Evolutionary conservation across 306 rosid genomes (phyloP).

Genomic region (Inga leiocalycina): DNA sequence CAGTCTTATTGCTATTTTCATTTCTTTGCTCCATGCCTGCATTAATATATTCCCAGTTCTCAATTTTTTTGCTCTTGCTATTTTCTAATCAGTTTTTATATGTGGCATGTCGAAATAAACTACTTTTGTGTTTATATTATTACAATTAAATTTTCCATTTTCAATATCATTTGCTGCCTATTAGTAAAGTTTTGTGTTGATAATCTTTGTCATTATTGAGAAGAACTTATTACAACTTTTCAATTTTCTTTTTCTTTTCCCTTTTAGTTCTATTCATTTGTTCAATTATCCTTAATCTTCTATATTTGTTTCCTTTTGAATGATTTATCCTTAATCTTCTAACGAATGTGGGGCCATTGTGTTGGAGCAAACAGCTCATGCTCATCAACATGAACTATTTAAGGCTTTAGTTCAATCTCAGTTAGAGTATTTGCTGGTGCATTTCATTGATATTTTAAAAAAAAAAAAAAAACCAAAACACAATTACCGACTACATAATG

Average conservation of each 20-base stretch:
- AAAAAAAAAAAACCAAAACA: not conserved
- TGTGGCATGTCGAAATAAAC: not conserved
- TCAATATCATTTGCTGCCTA: not conserved
- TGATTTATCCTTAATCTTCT: no score
- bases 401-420: not conserved
- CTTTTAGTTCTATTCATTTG: not conserved
- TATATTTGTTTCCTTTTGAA: no score
- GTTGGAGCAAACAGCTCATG: not conserved
- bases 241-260: not conserved
- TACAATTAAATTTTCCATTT: not conserved
- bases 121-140: not conserved
- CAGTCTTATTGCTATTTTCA: not conserved
- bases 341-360: not conserved
- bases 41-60: not conserved
- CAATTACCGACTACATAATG: not conserved
- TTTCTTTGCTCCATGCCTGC: not conserved
- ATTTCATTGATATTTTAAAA: not conserved
- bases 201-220: not conserved
- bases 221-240: not conserved
- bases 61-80: not conserved
- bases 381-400: not conserved
- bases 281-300: not conserved
- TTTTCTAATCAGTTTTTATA: not conserved
- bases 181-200: not conserved
- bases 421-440: not conserved